These are phyloP conservation scores for Naganishia liquefaciens DNA, from an alignment of 1,284 basidiomycete genomes.

Conservation along the genomic window DNA sequence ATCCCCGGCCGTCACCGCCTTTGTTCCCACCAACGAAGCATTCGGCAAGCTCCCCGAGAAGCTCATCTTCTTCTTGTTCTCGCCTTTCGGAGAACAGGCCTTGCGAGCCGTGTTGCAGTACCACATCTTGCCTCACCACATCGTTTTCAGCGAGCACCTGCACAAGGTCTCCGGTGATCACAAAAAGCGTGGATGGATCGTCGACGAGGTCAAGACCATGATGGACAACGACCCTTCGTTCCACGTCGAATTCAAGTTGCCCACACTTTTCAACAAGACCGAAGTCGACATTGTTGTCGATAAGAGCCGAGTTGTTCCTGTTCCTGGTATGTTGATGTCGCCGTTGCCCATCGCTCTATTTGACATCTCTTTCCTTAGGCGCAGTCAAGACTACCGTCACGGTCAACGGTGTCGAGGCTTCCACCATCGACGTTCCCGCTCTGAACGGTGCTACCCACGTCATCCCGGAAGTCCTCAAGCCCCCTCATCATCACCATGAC, in stretches of 20 bases:
- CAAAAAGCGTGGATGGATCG: constrained; percentile 32
- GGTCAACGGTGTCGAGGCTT: constrained; percentile 60
- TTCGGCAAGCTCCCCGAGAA: constrained; percentile 63
- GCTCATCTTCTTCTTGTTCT: constrained; percentile 67
- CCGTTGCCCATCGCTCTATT: neutral
- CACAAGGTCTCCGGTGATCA: constrained; percentile 42
- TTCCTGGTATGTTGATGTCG: constrained; percentile 42
- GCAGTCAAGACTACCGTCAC: constrained; percentile 58
- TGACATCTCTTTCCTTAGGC: constrained; percentile 40
- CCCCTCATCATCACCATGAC: constrained; percentile 53
- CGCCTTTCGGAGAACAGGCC: constrained; percentile 62
- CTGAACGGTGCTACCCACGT: constrained; percentile 67
- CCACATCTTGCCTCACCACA: constrained; percentile 64
- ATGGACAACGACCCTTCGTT: constrained; percentile 54
- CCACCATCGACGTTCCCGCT: constrained; percentile 60
- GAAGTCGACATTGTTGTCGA: constrained; percentile 59
- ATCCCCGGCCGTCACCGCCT: constrained; percentile 61
- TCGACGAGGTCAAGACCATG: constrained; percentile 32
- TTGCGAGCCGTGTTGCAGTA: constrained; percentile 67
- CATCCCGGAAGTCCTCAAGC: constrained; percentile 60
- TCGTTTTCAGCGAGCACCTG: constrained; percentile 62
- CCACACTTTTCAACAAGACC: constrained; percentile 60
- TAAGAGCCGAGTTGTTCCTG: constrained; percentile 56
- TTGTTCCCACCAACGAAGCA: constrained; percentile 67
- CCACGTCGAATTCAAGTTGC: constrained; percentile 57